Percentiles rank a stretch among this genome's conserved stretches.
Evolutionary conservation across 441 rosid species (phyloP).

Genomic region (Adansonia madagascariensis): DNA sequence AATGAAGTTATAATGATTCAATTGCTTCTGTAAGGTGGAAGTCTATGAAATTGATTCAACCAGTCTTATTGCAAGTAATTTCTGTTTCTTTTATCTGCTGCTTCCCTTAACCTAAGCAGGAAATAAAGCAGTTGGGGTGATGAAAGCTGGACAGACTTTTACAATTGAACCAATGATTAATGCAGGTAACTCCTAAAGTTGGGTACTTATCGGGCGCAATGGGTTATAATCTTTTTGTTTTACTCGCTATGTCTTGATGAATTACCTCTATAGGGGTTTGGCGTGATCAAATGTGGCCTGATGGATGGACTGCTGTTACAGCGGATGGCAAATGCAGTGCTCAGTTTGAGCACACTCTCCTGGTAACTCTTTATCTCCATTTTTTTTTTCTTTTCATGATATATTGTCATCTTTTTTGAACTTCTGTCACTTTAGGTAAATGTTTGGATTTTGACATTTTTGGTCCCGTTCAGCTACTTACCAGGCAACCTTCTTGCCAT

Average conservation of each 20-base stretch:
- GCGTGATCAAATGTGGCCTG: constrained; percentile 96
- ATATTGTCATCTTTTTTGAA: background rate
- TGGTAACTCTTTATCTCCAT: constrained; percentile 48
- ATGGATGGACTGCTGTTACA: constrained; percentile 96
- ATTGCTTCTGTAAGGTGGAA: background rate
- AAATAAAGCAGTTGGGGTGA: constrained; percentile 96
- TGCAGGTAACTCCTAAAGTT: constrained; percentile 54
- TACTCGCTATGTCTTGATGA: background rate
- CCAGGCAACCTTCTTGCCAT: background rate
- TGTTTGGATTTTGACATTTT: background rate
- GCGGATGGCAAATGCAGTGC: constrained; percentile 95
- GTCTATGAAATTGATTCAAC: background rate
- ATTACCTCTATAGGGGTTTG: constrained; percentile 58
- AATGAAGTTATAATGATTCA: background rate
- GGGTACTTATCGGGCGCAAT: background rate
- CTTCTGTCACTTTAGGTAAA: background rate
- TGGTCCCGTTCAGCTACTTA: background rate
- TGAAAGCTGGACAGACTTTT: constrained; percentile 96
- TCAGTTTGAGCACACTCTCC: constrained; percentile 93
- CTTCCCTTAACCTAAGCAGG: constrained; percentile 60
- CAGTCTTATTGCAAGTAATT: background rate
- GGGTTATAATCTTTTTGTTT: background rate
- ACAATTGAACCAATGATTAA: constrained; percentile 99
- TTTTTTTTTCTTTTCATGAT: background rate
- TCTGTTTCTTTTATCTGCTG: constrained; percentile 24